Evolutionary conservation across 306 rosid species (phyloP).

Genomic region (Lathyrus oleraceus): DNA sequence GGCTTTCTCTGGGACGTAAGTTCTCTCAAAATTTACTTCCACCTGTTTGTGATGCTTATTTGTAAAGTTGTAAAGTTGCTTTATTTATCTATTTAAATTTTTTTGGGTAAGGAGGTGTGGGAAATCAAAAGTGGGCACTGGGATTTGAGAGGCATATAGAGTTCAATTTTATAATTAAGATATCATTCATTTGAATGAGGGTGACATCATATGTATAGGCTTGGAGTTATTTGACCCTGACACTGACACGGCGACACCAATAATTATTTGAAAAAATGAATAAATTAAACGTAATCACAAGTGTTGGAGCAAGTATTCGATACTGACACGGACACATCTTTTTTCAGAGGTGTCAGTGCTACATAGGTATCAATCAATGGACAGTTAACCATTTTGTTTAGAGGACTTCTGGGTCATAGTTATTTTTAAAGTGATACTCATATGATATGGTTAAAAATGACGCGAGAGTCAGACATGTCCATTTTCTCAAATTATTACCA

Average conservation of each 20-base stretch:
- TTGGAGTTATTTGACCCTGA: slow-evolving; percentile 6
- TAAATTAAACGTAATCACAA: no score
- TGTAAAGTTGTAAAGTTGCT: background rate
- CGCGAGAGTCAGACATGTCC: background rate
- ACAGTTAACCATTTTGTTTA: background rate
- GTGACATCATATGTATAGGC: background rate
- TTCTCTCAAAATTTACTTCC: background rate
- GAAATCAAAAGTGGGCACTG: background rate
- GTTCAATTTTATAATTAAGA: background rate
- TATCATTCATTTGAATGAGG: background rate
- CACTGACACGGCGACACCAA: no score
- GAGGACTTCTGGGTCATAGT: background rate
- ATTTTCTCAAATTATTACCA: background rate
- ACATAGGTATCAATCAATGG: background rate
- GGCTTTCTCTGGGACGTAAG: slow-evolving; percentile 95
- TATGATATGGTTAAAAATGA: slow-evolving; percentile 10
- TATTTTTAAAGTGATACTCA: background rate
- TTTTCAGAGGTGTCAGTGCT: no score
- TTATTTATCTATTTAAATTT: background rate
- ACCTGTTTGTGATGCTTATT: background rate
- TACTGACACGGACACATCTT: no score
- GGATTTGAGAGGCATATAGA: background rate
- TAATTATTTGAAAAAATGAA: no score
- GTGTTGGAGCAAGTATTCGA: no score
- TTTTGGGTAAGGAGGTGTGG: background rate